These are phyloP conservation scores for Sugiyamaella smithiae DNA, from an alignment of 805 yeast species.

Conservation along the genomic window DNA sequence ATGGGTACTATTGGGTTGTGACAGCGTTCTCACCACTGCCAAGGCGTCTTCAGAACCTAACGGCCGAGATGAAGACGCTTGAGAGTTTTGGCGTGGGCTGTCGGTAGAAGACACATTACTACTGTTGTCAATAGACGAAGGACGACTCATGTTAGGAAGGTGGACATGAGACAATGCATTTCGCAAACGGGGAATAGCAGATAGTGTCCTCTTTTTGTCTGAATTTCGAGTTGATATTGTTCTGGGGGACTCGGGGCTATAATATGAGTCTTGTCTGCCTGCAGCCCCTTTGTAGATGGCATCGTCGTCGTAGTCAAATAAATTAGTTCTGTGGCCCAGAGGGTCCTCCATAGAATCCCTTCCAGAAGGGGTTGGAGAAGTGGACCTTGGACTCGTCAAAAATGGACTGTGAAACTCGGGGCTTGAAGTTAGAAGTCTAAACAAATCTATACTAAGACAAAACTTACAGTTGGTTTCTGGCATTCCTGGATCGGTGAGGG, in stretches of 20 bases:
- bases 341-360: constrained; percentile 1
- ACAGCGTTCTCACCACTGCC: constrained; percentile 2
- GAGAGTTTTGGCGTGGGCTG: constrained; percentile 8
- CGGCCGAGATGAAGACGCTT: not conserved
- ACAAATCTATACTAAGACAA: too few species aligned
- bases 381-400: not conserved
- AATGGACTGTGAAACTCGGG: constrained; percentile 10
- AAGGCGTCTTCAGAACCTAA: constrained; percentile 9
- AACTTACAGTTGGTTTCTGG: not conserved
- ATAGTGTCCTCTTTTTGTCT: constrained; percentile 6
- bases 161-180: constrained; percentile 24
- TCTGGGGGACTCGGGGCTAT: not conserved
- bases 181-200: constrained; percentile 20
- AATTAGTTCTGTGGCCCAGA: not conserved
- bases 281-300: not conserved
- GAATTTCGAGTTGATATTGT: not conserved
- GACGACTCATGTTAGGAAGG: constrained; percentile 13
- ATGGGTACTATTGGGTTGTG: not conserved
- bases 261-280: not conserved
- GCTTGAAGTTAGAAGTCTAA: too few species aligned
- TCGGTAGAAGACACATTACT: not conserved
- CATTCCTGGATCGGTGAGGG: not conserved
- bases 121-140: constrained; percentile 3
- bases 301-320: not conserved
- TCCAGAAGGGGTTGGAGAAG: not conserved